These are phyloP conservation scores for Oleoguttula mirabilis DNA, from an alignment of 495 filamentous ascomycete species.

Conservation along the genomic window DNA sequence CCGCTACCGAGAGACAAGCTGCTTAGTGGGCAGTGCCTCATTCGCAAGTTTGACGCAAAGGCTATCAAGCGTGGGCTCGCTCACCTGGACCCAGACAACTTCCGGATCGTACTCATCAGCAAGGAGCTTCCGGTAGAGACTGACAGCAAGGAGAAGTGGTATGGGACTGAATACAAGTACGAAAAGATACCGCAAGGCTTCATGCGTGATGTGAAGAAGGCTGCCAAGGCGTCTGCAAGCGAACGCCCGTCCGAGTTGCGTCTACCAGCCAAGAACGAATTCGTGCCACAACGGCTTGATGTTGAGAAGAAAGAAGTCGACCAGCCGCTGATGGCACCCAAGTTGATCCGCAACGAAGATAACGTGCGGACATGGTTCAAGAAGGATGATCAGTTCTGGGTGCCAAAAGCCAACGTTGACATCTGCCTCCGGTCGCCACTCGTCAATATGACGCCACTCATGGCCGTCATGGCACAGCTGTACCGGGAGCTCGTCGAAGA, in stretches of 20 bases:
- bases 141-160: slow-evolving; percentile 91
- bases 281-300: slow-evolving; percentile 85
- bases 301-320: slow-evolving; percentile 86
- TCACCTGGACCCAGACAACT: slow-evolving; percentile 78
- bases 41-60: slow-evolving; percentile 67
- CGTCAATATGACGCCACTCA: slow-evolving; percentile 62
- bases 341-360: slow-evolving; percentile 78
- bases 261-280: slow-evolving; percentile 88
- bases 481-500: slow-evolving; percentile 84
- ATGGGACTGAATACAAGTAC: slow-evolving; percentile 83
- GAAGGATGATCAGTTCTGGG: slow-evolving; percentile 98
- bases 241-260: slow-evolving; percentile 60
- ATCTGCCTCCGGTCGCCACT: slow-evolving; percentile 70
- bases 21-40: slow-evolving; percentile 57
- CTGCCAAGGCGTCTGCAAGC: slow-evolving; percentile 42
- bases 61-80: slow-evolving; percentile 62
- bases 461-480: slow-evolving; percentile 61
- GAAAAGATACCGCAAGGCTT: slow-evolving; percentile 74
- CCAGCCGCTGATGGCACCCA: slow-evolving; percentile 60
- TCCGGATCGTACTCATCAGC: slow-evolving; percentile 68
- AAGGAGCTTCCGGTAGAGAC: slow-evolving; percentile 74
- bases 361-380: slow-evolving; percentile 88
- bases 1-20: slow-evolving; percentile 75
- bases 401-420: slow-evolving; percentile 81
- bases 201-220: slow-evolving; percentile 52